Percentiles rank a stretch among this genome's conserved stretches.
phyloP scores from a whole-genome alignment of 78 protist species.

The Neovahlkampfia damariscottae region DNA sequence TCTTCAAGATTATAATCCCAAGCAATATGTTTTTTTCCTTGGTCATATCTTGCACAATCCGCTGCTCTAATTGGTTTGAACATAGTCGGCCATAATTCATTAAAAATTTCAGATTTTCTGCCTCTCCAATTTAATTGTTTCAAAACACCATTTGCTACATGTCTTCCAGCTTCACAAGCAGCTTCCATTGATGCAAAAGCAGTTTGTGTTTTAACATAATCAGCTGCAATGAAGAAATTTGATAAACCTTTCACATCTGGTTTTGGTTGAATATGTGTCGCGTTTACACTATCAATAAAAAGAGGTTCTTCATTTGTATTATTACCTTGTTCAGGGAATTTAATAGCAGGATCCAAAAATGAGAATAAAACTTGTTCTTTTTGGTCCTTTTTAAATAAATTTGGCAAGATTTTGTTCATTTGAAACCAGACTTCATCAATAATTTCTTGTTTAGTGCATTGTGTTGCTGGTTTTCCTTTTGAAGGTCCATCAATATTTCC shows the following conservation, averaged over 20 bases:
- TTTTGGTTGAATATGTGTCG: background rate
- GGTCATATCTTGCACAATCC: background rate
- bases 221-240: background rate
- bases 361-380: background rate
- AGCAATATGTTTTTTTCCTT: background rate
- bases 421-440: constrained; percentile 1
- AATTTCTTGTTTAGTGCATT: background rate
- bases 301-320: background rate
- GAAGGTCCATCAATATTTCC: constrained; percentile 3
- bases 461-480: background rate
- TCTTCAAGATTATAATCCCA: too few relatives aligned
- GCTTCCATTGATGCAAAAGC: background rate
- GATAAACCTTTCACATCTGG: background rate
- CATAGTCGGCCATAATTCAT: background rate
- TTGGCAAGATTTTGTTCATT: background rate
- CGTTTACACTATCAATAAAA: background rate
- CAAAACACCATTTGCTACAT: background rate
- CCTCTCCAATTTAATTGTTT: background rate
- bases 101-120: background rate
- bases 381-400: background rate
- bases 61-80: background rate
- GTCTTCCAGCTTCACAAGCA: background rate
- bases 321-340: background rate
- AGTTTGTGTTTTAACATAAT: background rate
- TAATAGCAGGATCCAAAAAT: background rate